Evolutionary conservation across 129 eudicot species (phyloP), one percentile per base, ranked within the genome.

Genomic region (Centella asiatica): DNA sequence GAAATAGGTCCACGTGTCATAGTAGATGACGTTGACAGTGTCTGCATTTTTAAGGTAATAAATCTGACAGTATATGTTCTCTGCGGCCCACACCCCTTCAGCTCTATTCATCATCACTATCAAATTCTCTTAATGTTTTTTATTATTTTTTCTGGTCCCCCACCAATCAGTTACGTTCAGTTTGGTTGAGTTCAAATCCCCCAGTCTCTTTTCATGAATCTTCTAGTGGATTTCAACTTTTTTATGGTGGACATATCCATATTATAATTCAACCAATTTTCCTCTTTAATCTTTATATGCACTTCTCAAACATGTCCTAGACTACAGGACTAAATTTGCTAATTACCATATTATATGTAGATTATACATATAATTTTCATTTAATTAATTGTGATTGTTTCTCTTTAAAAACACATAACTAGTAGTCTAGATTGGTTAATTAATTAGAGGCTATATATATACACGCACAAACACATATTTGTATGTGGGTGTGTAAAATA

Each of bases 1-100:
- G 71, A 24, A 37, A 13, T 11, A 23, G 71, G 63, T 52, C 71
- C 71, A 66, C 71, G 71, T 66, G 71, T 53, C 62, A 33, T 25
- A 12, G 36, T 50, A 46, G 28, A 15, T 66, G 71, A 66, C 24
- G 71, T 66, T 53, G 71, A 66, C 23, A 33, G 40, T 66, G 71
- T 56, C 27, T 52, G 28, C n/a, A 13, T 29, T 34, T 51, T 51
- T n/a, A 36, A 51, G 51, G 71, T 39, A 14, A 25, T 13, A 15
- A 23, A 3, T 36, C 62, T 66, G 52, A 51, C 62, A 20, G 6
- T 56, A 18, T 39, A 5, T 42, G 50, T n/a, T 57, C 25, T 58
- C 23, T 23, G 0, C 7, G 63, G 57, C 31, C 13, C 65, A 33
- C 36, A 2, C 57, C 1, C 2, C 29, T 39, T 60, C 32, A 22